Evolutionary conservation across 2,329 filamentous ascomycete genomes (phyloP).

Genomic region (Penicillium frequentans): DNA sequence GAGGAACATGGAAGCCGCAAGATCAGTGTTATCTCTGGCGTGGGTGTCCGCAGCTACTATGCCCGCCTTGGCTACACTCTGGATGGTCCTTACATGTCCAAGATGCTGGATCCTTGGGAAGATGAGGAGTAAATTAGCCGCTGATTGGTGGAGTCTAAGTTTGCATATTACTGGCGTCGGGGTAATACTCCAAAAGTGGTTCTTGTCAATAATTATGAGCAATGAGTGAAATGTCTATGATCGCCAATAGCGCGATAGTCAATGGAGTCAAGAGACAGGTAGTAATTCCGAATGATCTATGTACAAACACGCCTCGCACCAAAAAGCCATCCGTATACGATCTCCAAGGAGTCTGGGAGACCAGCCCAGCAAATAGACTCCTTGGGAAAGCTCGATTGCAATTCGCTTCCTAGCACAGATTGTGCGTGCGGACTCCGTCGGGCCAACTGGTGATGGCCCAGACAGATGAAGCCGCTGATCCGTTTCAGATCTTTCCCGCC

Average conservation of each 20-base stretch:
- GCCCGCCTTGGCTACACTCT: slow-evolving; percentile 88
- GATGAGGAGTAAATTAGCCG: slow-evolving; percentile 32
- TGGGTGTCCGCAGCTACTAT: slow-evolving; percentile 95
- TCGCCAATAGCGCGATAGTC: slow-evolving; percentile 10
- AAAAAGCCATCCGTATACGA: slow-evolving; percentile 7
- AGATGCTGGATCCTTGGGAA: slow-evolving; percentile 46
- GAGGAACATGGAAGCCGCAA: slow-evolving; percentile 93
- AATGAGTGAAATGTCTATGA: slow-evolving; percentile 26
- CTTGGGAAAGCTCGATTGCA: slow-evolving; percentile 6
- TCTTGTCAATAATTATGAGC: slow-evolving; percentile 21
- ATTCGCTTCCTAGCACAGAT: neutral
- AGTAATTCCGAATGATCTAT: slow-evolving; percentile 20
- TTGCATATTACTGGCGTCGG: slow-evolving; percentile 22
- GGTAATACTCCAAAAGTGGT: slow-evolving; percentile 16
- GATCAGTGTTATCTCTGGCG: slow-evolving; percentile 96
- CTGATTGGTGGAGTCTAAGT: neutral
- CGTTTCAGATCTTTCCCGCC: slow-evolving; percentile 12
- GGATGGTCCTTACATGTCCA: slow-evolving; percentile 79
- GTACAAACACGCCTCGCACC: slow-evolving; percentile 19
- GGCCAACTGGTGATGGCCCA: slow-evolving; percentile 2
- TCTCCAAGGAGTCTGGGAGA: slow-evolving; percentile 16
- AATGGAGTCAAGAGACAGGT: slow-evolving; percentile 8
- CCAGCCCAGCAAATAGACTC: slow-evolving; percentile 19
- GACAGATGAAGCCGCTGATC: slow-evolving; percentile 7
- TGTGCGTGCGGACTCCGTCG: slow-evolving; percentile 3